phyloP scores from a whole-genome alignment of 2,329 filamentous ascomycete species.

The Stagonosporopsis vannaccii region DNA sequence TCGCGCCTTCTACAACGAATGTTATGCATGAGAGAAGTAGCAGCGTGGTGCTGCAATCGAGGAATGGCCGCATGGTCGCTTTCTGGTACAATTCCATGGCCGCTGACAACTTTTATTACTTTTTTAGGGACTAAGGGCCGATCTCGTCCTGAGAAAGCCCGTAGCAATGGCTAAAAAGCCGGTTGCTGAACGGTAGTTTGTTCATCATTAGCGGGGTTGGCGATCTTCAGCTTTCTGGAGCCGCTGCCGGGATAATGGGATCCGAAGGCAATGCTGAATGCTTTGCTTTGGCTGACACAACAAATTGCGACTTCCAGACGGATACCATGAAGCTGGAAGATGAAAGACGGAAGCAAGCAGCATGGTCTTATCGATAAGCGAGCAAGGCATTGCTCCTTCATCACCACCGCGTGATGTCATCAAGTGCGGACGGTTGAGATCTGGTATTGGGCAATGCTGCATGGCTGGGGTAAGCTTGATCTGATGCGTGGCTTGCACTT shows the following conservation, averaged over 20 bases:
- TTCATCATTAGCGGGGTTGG: not conserved
- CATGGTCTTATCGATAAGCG: too few species aligned
- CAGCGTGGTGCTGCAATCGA: not conserved
- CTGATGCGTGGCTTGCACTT: too few species aligned
- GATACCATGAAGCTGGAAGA: too few species aligned
- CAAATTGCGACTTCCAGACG: too few species aligned
- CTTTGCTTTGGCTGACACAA: too few species aligned
- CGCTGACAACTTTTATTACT: not conserved
- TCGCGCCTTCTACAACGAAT: constrained; percentile 18
- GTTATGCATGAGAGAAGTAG: not conserved
- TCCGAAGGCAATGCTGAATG: not conserved
- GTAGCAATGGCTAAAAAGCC: not conserved
- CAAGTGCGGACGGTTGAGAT: too few species aligned
- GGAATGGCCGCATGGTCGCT: not conserved
- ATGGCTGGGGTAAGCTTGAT: too few species aligned
- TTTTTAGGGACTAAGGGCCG: too few species aligned
- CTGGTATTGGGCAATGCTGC: too few species aligned
- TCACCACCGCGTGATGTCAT: too few species aligned
- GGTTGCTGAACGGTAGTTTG: not conserved
- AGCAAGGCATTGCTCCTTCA: too few species aligned
- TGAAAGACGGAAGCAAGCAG: too few species aligned
- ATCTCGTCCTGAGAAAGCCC: not conserved
- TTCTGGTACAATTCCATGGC: not conserved
- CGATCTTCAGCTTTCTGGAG: not conserved
- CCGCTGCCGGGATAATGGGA: not conserved